Evolutionary conservation across 768 basidiomycete genomes (phyloP).

Genomic region (Tricholoma saponaceum): DNA sequence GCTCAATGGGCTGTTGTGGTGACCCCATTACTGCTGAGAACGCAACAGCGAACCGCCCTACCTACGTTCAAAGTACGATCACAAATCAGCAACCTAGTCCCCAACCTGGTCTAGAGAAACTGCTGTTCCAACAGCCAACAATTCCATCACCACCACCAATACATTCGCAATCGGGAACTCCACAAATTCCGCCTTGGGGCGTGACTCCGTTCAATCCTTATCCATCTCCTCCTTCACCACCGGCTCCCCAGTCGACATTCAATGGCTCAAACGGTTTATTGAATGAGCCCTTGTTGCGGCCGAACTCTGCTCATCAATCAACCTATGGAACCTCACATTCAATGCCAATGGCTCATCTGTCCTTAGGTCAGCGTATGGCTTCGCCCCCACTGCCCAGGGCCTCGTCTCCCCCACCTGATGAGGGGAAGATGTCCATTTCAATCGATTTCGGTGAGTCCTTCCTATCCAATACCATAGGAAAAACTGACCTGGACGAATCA

Average conservation of each 20-base stretch:
- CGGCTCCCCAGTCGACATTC: conserved; percentile 16
- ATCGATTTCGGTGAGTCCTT: conserved; percentile 73
- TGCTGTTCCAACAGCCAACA: conserved; percentile 34
- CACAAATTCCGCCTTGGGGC: conserved; percentile 21
- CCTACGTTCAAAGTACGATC: conserved; percentile 26
- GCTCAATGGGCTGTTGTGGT: conserved; percentile 68
- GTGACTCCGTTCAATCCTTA: conserved; percentile 25
- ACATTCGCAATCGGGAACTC: conserved; percentile 15
- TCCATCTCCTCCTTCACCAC: conserved; percentile 11
- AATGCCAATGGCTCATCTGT: conserved; percentile 17
- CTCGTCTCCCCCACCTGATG: conserved; percentile 35
- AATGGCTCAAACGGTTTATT: conserved; percentile 20
- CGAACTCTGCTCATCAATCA: conserved; percentile 25
- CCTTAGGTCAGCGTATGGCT: conserved; percentile 14
- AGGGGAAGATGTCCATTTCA: conserved; percentile 78
- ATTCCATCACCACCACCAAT: conserved; percentile 31
- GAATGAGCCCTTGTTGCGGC: conserved; percentile 26
- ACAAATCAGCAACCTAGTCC: conserved; percentile 51
- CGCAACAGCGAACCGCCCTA: conserved; percentile 27
- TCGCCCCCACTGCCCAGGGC: conserved; percentile 20
- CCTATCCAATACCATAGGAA: neutral
- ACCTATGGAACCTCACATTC: conserved; percentile 8
- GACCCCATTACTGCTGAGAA: conserved; percentile 30
- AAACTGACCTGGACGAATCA: conserved; percentile 4
- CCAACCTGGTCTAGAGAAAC: conserved; percentile 38